These are phyloP conservation scores for Parachaetomium inaequale DNA, from an alignment of 495 filamentous ascomycete species.

Conservation along the genomic window DNA sequence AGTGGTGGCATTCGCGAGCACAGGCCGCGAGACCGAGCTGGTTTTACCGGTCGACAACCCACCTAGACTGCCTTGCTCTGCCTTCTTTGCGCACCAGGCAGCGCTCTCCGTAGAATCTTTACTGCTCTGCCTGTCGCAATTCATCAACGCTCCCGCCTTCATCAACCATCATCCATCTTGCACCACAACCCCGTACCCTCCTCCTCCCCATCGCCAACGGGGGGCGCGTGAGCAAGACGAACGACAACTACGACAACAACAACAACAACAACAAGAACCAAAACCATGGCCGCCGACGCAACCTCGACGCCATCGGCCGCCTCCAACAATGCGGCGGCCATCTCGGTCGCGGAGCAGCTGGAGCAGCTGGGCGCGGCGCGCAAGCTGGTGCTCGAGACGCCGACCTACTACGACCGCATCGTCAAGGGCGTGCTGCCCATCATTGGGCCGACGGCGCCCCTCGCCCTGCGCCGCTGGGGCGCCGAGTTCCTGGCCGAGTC, in stretches of 20 bases:
- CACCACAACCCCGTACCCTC: background rate
- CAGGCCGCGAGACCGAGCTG: background rate
- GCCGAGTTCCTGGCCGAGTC: conserved; percentile 94
- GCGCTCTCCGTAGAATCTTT: conserved; percentile 17
- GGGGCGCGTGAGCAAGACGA: background rate
- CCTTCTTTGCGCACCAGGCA: conserved; percentile 5
- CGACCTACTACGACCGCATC: conserved; percentile 82
- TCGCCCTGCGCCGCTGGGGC: conserved; percentile 92
- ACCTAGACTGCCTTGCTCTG: conserved; percentile 20
- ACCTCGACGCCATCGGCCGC: background rate
- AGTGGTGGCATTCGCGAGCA: background rate
- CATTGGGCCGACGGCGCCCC: conserved; percentile 64
- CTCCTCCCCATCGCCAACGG: background rate
- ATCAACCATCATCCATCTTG: background rate
- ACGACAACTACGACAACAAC: too few relatives aligned
- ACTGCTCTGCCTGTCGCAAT: background rate
- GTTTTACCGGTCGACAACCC: background rate
- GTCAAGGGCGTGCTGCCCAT: conserved; percentile 86
- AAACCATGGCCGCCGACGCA: conserved; percentile 14
- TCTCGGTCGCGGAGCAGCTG: conserved; percentile 68
- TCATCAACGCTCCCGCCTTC: background rate
- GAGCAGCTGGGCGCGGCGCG: conserved; percentile 82
- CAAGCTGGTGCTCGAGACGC: conserved; percentile 77
- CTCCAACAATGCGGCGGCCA: conserved; percentile 32
- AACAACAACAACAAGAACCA: background rate